Base-by-base conservation (phyloP, 768 basidiomycete genomes). In the Tulasnella sp. region DNA sequence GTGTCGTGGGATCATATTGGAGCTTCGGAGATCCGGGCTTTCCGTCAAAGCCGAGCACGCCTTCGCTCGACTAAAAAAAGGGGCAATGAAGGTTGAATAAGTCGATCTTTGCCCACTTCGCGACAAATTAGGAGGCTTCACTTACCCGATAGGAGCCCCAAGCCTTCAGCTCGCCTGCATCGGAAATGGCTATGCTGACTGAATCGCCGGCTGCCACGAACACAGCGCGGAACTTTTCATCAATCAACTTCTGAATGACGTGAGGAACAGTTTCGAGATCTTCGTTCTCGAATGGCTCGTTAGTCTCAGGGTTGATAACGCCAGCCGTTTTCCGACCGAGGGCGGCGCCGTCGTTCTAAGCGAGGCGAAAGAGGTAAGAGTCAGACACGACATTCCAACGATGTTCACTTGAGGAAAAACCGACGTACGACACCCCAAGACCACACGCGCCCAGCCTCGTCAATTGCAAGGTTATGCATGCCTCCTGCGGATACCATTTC, bases 91-190 rank as follows among this genome's bases (percentile, higher is more conserved):
- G 15, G 3, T 20, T 0, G 42, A 32, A 48, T 18, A 44, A 48
- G 32, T 74, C 16, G 20, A 35, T 51, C 6, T 40, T 42, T 32
- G 37, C 29, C 46, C n/a, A 40, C 6, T 32, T 42, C 73, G 32
- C 70, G 46, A 29, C 23, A 39, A 46, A 44, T 44, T 37, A 7
- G 37, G n/a, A 67, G 23, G 46, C 39, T 26, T 57, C 7, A 82
- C 85, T 77, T 84, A 98, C 96, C 29, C 94, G 88, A 87, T 98
- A 98, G 61, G 92, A 91, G 40, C 89, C 91, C 96, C 96, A 98
- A 32, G 92, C 93, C 78, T 92, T 88, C 72, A 98, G 85, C 79
- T 93, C 91, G 71, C 96, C 96, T 73, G 91, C 86, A 67, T 88
- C 86, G 77, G 91, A 92, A 79, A 98, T 87, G 29, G 94, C 95